A percentile compares a stretch with the other conserved stretches of the same genome.
Evolutionary conservation across 1,284 basidiomycete genomes (phyloP).

Genomic region (Fomitopsis schrenkii): DNA sequence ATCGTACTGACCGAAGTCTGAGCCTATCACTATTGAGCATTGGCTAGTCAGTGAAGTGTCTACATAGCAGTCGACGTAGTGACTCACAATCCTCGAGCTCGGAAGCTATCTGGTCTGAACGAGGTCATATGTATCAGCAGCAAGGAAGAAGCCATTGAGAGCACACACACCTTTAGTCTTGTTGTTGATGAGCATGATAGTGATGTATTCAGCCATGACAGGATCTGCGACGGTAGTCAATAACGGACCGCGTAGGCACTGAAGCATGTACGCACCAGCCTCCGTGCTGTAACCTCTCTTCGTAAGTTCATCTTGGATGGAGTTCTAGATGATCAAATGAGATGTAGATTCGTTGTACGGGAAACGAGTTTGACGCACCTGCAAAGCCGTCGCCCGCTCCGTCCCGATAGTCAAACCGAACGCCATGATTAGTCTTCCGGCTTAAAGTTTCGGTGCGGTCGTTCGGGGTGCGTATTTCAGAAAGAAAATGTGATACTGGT

Average conservation of each 20-base stretch:
- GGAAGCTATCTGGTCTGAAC: conserved; percentile 71
- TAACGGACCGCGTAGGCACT: background rate
- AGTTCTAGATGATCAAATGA: conserved; percentile 42
- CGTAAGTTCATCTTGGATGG: conserved; percentile 80
- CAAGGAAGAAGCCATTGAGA: background rate
- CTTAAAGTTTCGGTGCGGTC: background rate
- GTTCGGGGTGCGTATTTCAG: background rate
- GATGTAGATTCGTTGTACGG: conserved; percentile 6
- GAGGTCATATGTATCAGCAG: conserved; percentile 12
- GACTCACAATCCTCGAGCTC: conserved; percentile 78
- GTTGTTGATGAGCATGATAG: conserved; percentile 90
- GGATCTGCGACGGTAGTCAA: conserved; percentile 44
- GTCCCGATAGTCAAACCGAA: conserved; percentile 78
- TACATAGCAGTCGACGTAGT: conserved; percentile 1
- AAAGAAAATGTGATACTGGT: background rate
- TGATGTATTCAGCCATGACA: conserved; percentile 90
- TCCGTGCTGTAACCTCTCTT: conserved; percentile 73
- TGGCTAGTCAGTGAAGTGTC: background rate
- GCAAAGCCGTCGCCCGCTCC: conserved; percentile 67
- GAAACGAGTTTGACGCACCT: conserved; percentile 40
- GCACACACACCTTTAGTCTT: conserved; percentile 66
- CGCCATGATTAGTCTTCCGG: conserved; percentile 39
- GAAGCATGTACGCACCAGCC: conserved; percentile 48
- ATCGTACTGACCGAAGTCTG: conserved; percentile 60
- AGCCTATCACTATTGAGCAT: conserved; percentile 57